Conservation (phyloP, 2,329 filamentous ascomycete species). For the Cucurbitaria berberidis region DNA sequence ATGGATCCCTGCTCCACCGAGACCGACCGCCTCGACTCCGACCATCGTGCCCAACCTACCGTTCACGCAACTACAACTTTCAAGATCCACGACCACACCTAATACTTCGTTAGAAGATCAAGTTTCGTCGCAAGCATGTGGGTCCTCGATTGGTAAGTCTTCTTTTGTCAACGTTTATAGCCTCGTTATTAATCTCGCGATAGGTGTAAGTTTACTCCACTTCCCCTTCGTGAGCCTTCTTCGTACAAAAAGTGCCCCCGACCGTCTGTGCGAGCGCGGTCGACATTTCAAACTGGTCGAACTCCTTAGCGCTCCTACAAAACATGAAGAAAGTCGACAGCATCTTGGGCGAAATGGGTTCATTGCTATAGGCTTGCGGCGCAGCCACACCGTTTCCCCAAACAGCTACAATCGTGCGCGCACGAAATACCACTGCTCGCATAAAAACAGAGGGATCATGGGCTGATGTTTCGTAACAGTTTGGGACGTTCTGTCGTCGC, state of each 20-base stretch:
- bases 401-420: background rate
- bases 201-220: constrained; percentile 39
- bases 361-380: background rate
- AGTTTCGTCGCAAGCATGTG: constrained; percentile 66
- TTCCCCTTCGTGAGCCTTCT: constrained; percentile 6
- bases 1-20: background rate
- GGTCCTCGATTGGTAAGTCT: constrained; percentile 82
- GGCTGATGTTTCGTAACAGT: constrained; percentile 58
- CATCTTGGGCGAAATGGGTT: background rate
- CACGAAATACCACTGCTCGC: background rate
- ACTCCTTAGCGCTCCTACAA: no score
- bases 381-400: background rate
- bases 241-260: background rate
- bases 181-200: constrained; percentile 17
- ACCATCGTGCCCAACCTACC: background rate
- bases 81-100: background rate
- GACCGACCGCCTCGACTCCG: background rate
- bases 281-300: no score
- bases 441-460: background rate
- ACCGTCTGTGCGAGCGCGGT: background rate
- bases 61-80: background rate
- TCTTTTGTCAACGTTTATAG: no score
- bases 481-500: constrained; percentile 85
- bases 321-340: background rate
- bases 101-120: background rate